Conservation (phyloP, 495 filamentous ascomycete species). For the Talaromyces adpressus region DNA sequence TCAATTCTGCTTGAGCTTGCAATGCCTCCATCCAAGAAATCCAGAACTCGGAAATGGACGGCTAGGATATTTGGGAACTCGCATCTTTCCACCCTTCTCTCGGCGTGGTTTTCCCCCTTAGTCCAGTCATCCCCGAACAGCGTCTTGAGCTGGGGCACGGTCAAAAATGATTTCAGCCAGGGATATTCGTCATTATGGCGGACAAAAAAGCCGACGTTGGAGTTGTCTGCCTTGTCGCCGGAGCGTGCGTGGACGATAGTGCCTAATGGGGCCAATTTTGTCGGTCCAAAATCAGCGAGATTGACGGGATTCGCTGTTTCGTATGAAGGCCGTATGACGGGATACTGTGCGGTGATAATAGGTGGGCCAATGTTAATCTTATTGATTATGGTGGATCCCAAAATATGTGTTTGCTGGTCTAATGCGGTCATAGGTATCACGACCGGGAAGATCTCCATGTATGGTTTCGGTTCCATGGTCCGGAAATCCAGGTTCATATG, state of each 20-base stretch:
- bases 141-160: conserved; percentile 12
- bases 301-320: conserved; percentile 6
- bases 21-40: conserved; percentile 19
- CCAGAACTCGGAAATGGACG: conserved; percentile 22
- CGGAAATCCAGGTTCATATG: conserved; percentile 13
- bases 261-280: conserved; percentile 12
- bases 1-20: conserved; percentile 19
- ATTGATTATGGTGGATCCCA: not conserved
- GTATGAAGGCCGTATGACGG: conserved; percentile 3
- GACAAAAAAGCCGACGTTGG: conserved; percentile 23
- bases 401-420: not conserved
- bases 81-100: conserved; percentile 15
- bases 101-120: conserved; percentile 2
- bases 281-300: conserved; percentile 12
- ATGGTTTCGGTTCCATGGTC: conserved; percentile 13
- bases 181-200: conserved; percentile 14
- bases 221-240: conserved; percentile 24
- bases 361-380: not conserved
- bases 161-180: conserved; percentile 23
- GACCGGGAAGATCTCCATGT: conserved; percentile 14
- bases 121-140: conserved; percentile 21
- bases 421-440: conserved; percentile 12
- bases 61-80: conserved; percentile 15
- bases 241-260: conserved; percentile 20
- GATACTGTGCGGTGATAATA: not conserved